These are phyloP conservation scores for Fagus sylvatica DNA, from an alignment of 306 rosid genomes.

Conservation along the genomic window DNA sequence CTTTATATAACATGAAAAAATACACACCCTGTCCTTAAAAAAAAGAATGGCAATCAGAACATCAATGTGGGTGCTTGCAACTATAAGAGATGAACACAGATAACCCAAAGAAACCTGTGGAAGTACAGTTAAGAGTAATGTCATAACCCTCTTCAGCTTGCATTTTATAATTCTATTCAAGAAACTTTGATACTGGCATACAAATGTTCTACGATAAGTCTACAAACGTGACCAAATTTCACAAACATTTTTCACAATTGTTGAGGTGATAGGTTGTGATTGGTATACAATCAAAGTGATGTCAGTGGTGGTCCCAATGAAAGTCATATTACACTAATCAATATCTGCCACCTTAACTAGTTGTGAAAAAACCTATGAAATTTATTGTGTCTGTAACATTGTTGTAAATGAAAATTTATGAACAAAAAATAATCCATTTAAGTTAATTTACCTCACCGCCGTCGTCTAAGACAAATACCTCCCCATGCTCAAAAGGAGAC, in stretches of 20 bases:
- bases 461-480: slow-evolving; percentile 83
- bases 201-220: neutral
- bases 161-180: slow-evolving; percentile 1
- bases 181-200: neutral
- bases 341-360: too few relatives aligned
- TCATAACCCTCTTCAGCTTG: neutral
- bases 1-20: slow-evolving; percentile 1
- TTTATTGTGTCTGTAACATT: too few relatives aligned
- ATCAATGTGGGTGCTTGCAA: neutral
- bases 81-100: neutral
- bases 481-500: slow-evolving; percentile 93
- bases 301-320: too few relatives aligned
- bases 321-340: too few relatives aligned
- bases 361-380: too few relatives aligned
- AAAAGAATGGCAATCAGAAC: neutral
- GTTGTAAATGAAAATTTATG: neutral
- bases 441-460: slow-evolving; percentile 73
- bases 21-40: neutral
- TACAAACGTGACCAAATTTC: too few relatives aligned
- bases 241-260: too few relatives aligned
- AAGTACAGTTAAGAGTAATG: neutral
- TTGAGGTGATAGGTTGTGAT: too few relatives aligned
- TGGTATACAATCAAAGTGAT: too few relatives aligned
- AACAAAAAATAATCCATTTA: neutral
- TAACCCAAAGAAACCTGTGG: neutral